Base-by-base conservation (phyloP, 2,329 filamentous ascomycete genomes). In the Aspergillus carbonarius region DNA sequence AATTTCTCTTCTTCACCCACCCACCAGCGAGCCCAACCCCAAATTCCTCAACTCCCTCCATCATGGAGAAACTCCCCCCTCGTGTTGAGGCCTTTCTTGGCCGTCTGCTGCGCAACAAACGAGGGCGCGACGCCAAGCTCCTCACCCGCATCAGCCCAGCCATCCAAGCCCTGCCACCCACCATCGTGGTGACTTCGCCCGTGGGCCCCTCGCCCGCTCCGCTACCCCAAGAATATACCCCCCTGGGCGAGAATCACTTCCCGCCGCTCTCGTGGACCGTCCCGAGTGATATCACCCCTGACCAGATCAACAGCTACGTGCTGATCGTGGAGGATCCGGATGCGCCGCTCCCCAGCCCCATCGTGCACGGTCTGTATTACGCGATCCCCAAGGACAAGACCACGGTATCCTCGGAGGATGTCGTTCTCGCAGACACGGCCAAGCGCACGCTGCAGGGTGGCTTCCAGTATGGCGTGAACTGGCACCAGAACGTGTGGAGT, bases 251-350 rank as follows among this genome's bases (percentile, higher is more conserved):
- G 20, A 50, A 50, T 18, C 48, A 30, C 12, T 50, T 50, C 20
- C 48, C 48, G 17, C 30, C 48, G 8, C 27, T 50, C 6, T 18
- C 48, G 5, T 82, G 78, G 79, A 65, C 72, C 3, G 68, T 73
- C 2, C 60, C 66, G 6, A 66, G 66, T 1, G 55, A 71, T 6
- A 61, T 62, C 3, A 70, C 79, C 12, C 72, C 72, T 54, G 71
- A 83, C 63, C 8, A 35, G 15, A 18, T 50, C 15, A 9, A 50
- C 30, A 37, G 48, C 30, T 83, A 79, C 73, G 58, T 83, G 15
- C 63, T 83, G 17, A 67, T 82, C 12, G 69, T 67, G 34, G 79
- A 82, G 59, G 78, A 83, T 55, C 78, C 78, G 2, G 80, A 82
- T 65, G 78, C 76, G 12, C 78, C 79, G n/a, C 52, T 82, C 27